These are phyloP conservation scores for Wickerhamiella occidentalis DNA, from an alignment of 805 yeast genomes.

Conservation along the genomic window DNA sequence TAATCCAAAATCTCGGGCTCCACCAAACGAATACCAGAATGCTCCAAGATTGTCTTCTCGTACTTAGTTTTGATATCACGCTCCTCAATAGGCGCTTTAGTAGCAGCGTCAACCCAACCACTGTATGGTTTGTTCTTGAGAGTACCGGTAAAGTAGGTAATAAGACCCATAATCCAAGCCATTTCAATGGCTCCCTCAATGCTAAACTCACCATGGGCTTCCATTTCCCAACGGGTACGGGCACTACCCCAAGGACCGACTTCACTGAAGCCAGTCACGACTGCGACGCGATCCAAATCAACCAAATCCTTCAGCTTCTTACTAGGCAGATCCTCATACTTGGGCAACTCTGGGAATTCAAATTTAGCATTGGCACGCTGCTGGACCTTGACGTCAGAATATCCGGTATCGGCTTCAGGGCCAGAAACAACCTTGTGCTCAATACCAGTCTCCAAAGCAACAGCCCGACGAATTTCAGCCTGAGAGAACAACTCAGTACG, in stretches of 20 bases:
- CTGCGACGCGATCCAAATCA: constrained; percentile 84
- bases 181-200: constrained; percentile 96
- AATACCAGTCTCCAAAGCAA: constrained; percentile 80
- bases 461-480: constrained; percentile 90
- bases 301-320: constrained; percentile 75
- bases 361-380: constrained; percentile 94
- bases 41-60: constrained; percentile 78
- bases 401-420: constrained; percentile 75
- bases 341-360: constrained; percentile 79
- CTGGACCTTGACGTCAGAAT: constrained; percentile 60
- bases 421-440: constrained; percentile 83
- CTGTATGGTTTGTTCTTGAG: constrained; percentile 75
- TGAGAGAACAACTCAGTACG: constrained; percentile 64
- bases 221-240: constrained; percentile 99
- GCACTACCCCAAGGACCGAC: constrained; percentile 99
- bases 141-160: constrained; percentile 87
- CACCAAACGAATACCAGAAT: constrained; percentile 91
- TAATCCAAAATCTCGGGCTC: constrained; percentile 97
- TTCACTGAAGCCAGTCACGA: constrained; percentile 95
- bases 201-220: constrained; percentile 85
- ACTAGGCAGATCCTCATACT: constrained; percentile 49
- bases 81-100: constrained; percentile 87
- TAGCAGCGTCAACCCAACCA: constrained; percentile 96
- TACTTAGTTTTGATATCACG: constrained; percentile 85
- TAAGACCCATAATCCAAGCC: constrained; percentile 99